Conservation (phyloP, 2,329 filamentous ascomycete species). For the Lachnellula arida region DNA sequence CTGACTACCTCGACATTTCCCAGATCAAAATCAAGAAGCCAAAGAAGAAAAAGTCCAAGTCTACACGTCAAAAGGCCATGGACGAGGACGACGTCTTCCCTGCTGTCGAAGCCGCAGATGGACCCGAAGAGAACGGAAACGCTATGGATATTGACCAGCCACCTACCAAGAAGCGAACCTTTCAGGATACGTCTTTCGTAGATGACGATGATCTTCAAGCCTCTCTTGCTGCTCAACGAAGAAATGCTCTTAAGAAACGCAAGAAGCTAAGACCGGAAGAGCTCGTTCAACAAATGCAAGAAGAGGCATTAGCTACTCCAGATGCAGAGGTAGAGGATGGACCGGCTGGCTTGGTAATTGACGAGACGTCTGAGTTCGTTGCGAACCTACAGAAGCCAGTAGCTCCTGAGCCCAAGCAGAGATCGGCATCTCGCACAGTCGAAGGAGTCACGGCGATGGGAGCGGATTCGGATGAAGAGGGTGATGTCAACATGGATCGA, state of each 20-base stretch:
- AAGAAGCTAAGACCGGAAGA: conserved; percentile 85
- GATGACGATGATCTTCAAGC: conserved; percentile 93
- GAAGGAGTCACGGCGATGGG: conserved; percentile 43
- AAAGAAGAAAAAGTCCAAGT: conserved; percentile 84
- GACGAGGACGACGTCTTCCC: conserved; percentile 58
- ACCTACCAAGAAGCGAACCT: conserved; percentile 57
- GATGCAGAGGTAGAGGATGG: conserved; percentile 56
- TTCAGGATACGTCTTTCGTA: conserved; percentile 64
- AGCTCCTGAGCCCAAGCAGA: conserved; percentile 44
- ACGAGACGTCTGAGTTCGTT: conserved; percentile 93
- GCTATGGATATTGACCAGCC: conserved; percentile 74
- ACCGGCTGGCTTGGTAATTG: conserved; percentile 71
- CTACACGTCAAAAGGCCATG: conserved; percentile 63
- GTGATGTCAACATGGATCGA: conserved; percentile 37
- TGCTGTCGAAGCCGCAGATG: conserved; percentile 32
- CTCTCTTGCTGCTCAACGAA: conserved; percentile 76
- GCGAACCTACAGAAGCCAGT: conserved; percentile 71
- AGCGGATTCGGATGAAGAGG: conserved; percentile 37
- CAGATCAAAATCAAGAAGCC: conserved; percentile 92
- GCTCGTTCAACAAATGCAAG: conserved; percentile 71
- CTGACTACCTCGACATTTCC: conserved; percentile 83
- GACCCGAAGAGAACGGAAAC: conserved; percentile 36
- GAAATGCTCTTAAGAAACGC: conserved; percentile 82
- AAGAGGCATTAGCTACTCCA: conserved; percentile 49
- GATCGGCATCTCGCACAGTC: conserved; percentile 33